These are phyloP conservation scores for Chrysosporium queenslandicum DNA, from an alignment of 2,329 filamentous ascomycete genomes.

Conservation along the genomic window DNA sequence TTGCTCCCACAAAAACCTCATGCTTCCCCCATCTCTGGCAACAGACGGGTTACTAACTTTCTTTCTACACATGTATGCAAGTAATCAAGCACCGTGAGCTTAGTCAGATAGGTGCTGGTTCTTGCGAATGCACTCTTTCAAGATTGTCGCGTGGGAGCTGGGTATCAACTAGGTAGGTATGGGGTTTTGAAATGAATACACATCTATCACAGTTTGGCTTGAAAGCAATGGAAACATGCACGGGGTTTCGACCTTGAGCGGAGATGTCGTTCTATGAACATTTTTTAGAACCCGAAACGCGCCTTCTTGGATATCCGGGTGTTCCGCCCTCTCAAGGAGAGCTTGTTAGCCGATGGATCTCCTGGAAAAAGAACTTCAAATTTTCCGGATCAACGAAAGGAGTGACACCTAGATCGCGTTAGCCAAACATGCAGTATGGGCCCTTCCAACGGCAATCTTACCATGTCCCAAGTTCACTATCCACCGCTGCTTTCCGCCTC, in stretches of 20 bases:
- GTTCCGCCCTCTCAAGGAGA: background rate
- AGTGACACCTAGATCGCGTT: conserved; percentile 59
- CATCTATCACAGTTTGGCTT: too few relatives aligned
- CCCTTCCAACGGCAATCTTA: conserved; percentile 35
- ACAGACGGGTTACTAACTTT: too few relatives aligned
- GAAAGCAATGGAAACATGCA: background rate
- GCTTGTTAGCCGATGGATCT: conserved; percentile 59
- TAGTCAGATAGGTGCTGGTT: too few relatives aligned
- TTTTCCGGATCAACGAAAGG: conserved; percentile 90
- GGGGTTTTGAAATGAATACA: too few relatives aligned
- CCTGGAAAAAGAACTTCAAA: conserved; percentile 85
- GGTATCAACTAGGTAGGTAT: too few relatives aligned
- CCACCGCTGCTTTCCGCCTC: conserved; percentile 78
- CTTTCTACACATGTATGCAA: too few relatives aligned
- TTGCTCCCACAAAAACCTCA: too few relatives aligned
- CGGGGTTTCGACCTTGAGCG: background rate
- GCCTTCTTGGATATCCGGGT: background rate
- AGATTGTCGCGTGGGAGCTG: too few relatives aligned
- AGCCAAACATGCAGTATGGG: conserved; percentile 17
- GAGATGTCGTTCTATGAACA: background rate
- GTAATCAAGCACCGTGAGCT: too few relatives aligned
- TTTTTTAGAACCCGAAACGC: background rate
- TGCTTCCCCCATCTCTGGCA: too few relatives aligned
- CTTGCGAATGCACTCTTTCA: too few relatives aligned
- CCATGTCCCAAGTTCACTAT: conserved; percentile 95